Conservation (phyloP, 495 filamentous ascomycete genomes). For the Trichoderma gamsii region DNA sequence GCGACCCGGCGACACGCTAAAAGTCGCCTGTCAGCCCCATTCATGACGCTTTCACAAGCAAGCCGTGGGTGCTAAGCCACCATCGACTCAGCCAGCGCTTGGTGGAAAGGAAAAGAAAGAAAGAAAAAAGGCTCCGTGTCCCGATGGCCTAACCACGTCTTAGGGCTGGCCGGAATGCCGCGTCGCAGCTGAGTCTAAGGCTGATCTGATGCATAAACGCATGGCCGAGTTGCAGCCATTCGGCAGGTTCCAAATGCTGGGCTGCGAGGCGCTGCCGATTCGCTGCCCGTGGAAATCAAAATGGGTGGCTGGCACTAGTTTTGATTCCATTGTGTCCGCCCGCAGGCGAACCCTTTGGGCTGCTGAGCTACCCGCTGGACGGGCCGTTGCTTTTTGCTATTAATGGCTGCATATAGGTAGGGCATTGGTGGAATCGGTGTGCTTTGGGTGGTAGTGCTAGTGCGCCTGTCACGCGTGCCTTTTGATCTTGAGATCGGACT, state of each 20-base stretch:
- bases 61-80: background rate
- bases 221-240: background rate
- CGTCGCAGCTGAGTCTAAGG: background rate
- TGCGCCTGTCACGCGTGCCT: background rate
- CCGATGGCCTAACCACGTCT: background rate
- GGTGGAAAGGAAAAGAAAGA: too few relatives aligned
- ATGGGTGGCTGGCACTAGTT: background rate
- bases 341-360: background rate
- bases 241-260: background rate
- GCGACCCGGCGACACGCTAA: background rate
- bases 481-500: too few relatives aligned
- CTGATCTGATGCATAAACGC: background rate
- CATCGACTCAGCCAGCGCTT: constrained; percentile 6
- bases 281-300: background rate
- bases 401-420: constrained; percentile 1
- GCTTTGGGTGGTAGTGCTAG: background rate
- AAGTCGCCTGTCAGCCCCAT: background rate
- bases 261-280: background rate
- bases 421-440: background rate
- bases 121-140: background rate
- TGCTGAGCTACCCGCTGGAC: constrained; percentile 11
- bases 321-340: background rate
- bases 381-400: background rate
- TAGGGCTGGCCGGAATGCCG: background rate
- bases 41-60: background rate